Percentiles rank a stretch among this genome's conserved stretches.
These are phyloP conservation scores for Arxiozyma telluris DNA, from an alignment of 1,139 yeast species.

Conservation along the genomic window DNA sequence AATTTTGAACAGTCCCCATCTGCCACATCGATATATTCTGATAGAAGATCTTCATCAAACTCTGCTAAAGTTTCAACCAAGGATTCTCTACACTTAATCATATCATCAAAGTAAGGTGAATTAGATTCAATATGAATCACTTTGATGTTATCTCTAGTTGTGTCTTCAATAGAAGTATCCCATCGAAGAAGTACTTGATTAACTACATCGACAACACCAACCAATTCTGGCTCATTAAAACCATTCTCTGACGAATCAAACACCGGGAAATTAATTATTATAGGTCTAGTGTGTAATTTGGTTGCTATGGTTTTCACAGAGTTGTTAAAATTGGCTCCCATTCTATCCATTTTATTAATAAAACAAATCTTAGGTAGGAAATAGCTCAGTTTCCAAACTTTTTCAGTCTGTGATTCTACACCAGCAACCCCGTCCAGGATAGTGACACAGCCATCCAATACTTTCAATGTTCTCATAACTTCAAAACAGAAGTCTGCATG, in stretches of 20 bases:
- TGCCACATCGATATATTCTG: constrained; percentile 62
- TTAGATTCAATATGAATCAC: neutral
- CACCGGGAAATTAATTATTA: constrained; percentile 70
- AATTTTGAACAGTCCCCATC: constrained; percentile 55
- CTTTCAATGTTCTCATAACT: constrained; percentile 80
- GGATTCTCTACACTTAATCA: constrained; percentile 52
- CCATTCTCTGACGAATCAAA: constrained; percentile 32
- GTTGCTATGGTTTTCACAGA: constrained; percentile 80
- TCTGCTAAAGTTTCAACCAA: constrained; percentile 79
- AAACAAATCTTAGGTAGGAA: constrained; percentile 69
- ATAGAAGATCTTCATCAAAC: constrained; percentile 65
- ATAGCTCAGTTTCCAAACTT: constrained; percentile 86
- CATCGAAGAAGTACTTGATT: constrained; percentile 59
- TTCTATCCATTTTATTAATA: constrained; percentile 91
- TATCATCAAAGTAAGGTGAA: neutral
- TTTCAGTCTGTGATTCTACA: constrained; percentile 95
- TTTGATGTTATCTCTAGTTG: neutral
- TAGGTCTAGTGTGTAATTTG: constrained; percentile 66
- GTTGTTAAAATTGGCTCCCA: constrained; percentile 89
- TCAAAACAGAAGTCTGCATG: constrained; percentile 97
- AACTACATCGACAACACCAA: constrained; percentile 78
- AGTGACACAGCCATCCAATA: constrained; percentile 87
- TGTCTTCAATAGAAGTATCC: constrained; percentile 31
- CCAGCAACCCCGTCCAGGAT: constrained; percentile 95
- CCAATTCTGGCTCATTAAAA: constrained; percentile 41